These are phyloP conservation scores for Nelumbo lutea DNA, from an alignment of 164 flowering plant genomes.

Conservation along the genomic window DNA sequence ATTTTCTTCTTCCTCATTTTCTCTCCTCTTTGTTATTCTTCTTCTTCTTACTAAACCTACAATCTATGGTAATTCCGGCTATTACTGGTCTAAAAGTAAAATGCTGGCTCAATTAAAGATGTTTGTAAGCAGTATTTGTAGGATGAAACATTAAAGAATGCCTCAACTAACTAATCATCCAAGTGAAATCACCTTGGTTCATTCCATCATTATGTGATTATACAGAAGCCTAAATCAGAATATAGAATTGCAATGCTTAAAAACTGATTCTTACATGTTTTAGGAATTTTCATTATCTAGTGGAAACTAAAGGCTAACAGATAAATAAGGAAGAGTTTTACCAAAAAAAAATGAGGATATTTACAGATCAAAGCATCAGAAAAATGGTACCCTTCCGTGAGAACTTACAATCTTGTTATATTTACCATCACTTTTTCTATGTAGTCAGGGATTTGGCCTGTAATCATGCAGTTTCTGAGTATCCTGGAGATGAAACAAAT, in stretches of 20 bases:
- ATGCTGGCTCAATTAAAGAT: too few relatives aligned
- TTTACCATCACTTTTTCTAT: slow-evolving; percentile 24
- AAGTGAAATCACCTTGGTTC: not conserved
- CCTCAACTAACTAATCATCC: not conserved
- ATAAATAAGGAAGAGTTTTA: not conserved
- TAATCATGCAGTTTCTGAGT: slow-evolving; percentile 56
- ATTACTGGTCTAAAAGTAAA: too few relatives aligned
- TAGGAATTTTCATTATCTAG: not conserved
- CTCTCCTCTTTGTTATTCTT: too few relatives aligned
- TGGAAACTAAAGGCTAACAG: not conserved
- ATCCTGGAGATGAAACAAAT: slow-evolving; percentile 31
- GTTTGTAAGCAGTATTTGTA: too few relatives aligned
- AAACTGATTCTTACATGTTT: not conserved
- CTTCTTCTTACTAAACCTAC: too few relatives aligned
- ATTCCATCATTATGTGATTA: not conserved
- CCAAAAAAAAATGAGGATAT: too few relatives aligned
- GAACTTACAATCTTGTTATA: slow-evolving; percentile 46
- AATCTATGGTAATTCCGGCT: too few relatives aligned
- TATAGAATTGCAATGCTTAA: not conserved
- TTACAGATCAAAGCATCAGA: not conserved
- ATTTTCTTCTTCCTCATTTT: too few relatives aligned
- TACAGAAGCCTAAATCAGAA: not conserved
- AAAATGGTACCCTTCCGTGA: not conserved
- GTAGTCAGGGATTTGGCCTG: slow-evolving; percentile 46
- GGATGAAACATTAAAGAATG: too few relatives aligned